Percentiles rank a stretch among this genome's conserved stretches.
Evolutionary conservation across 2,329 filamentous ascomycete species (phyloP).

Genomic region (Colletotrichum musae): DNA sequence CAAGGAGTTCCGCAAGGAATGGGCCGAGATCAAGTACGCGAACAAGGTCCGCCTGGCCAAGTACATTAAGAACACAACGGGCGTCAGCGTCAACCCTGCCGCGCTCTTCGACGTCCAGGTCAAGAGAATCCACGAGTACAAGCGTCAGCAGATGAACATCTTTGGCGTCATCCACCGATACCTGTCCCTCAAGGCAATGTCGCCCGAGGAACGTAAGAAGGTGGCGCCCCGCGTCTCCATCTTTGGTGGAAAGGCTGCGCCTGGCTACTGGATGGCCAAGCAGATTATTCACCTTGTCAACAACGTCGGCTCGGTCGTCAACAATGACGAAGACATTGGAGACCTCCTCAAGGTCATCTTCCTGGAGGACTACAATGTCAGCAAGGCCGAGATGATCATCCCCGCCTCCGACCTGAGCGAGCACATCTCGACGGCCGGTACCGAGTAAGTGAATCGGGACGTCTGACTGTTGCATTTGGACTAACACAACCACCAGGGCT

Average conservation of each 20-base stretch:
- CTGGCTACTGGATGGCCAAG: slow-evolving; percentile 99
- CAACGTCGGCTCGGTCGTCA: slow-evolving; percentile 89
- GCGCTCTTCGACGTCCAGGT: slow-evolving; percentile 97
- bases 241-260: slow-evolving; percentile 97
- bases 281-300: slow-evolving; percentile 98
- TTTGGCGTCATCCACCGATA: slow-evolving; percentile 98
- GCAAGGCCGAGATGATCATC: slow-evolving; percentile 97
- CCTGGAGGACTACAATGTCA: slow-evolving; percentile 98
- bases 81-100: slow-evolving; percentile 86
- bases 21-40: slow-evolving; percentile 95
- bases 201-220: slow-evolving; percentile 87
- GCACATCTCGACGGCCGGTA: slow-evolving; percentile 98
- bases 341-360: slow-evolving; percentile 98
- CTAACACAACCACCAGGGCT: slow-evolving; percentile 58
- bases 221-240: slow-evolving; percentile 90
- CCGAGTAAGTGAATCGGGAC: slow-evolving; percentile 72
- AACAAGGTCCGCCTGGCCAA: slow-evolving; percentile 95
- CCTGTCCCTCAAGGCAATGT: slow-evolving; percentile 88
- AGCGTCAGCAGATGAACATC: slow-evolving; percentile 98
- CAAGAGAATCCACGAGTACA: slow-evolving; percentile 99
- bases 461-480: background rate
- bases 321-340: slow-evolving; percentile 91
- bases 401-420: slow-evolving; percentile 97
- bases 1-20: slow-evolving; percentile 91
- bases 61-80: slow-evolving; percentile 87